Base-by-base conservation (phyloP, 2,329 filamentous ascomycete genomes). In the Leptographium lundbergii region DNA sequence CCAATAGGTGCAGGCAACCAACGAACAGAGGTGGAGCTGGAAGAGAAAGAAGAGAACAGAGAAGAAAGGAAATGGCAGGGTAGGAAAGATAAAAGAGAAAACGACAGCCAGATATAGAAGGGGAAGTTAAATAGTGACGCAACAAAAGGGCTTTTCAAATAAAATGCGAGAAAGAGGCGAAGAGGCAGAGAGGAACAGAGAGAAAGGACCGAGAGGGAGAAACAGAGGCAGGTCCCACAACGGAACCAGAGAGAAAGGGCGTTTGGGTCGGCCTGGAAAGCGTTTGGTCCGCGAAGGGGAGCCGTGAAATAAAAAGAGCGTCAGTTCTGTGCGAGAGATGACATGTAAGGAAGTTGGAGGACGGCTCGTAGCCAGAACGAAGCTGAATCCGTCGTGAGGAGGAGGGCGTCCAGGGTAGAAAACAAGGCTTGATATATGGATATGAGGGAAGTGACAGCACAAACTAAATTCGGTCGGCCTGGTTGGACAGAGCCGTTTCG, bases 191-290 rank as follows among this genome's bases (percentile, higher is more conserved):
- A 54, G 32, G 56, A 54, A 25, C 29, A 60, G 29, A 45, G 29
- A 27, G 9, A 56, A 14, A 47, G 6, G 34, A 48, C 27, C 50
- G 45, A 42, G 22, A 36, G 14, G 22, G 22, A 7, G 47, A 45
- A 53, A 34, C 10, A 29, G 27, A 34, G 57, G 51, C 29, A 53
- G 50, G 53, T n/a, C 48, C 42, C 57, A 59, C 54, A 57, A 48
- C 57, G 60, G 61, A 57, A 62, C 61, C 58, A 32, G 36, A 59
- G 10, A 52, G 53, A 29, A 22, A 19, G 2, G 22, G 42, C 48
- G 59, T 62, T 62, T 61, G 61, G 59, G 25, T 34, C 25, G 50
- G 53, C 22, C 13, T 36, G 22, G 51, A n/a, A 36, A 34, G 42
- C 50, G 59, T 62, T 62, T 59, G 57, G 51, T 22, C 45, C 27